phyloP scores from a whole-genome alignment of 805 yeast genomes.

The Ogataea chonburiensis region DNA sequence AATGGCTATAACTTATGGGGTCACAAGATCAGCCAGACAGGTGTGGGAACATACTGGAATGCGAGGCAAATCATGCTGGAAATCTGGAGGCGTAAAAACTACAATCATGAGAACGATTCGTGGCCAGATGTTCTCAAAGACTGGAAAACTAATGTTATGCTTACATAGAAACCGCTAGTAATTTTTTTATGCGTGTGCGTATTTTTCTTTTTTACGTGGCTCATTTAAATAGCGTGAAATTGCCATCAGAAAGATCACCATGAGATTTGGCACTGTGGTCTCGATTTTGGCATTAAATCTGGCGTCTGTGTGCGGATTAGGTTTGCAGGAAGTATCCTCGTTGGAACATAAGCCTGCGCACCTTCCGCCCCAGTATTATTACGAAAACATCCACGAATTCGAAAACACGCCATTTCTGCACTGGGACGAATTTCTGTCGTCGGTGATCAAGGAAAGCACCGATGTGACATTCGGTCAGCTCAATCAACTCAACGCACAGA shows the following conservation, averaged over 20 bases:
- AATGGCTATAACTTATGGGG: slow-evolving; percentile 73
- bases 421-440: slow-evolving; percentile 23
- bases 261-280: slow-evolving; percentile 6
- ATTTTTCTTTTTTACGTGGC: slow-evolving; percentile 10
- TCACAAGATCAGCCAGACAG: slow-evolving; percentile 55
- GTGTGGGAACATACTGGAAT: slow-evolving; percentile 82
- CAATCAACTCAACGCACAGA: slow-evolving; percentile 46
- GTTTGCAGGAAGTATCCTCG: slow-evolving; percentile 20
- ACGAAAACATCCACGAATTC: slow-evolving; percentile 32
- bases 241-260: slow-evolving; percentile 2
- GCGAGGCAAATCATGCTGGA: slow-evolving; percentile 83
- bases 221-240: slow-evolving; percentile 3
- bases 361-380: slow-evolving; percentile 26
- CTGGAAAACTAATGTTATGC: slow-evolving; percentile 84
- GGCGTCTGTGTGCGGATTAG: slow-evolving; percentile 8
- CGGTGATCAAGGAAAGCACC: slow-evolving; percentile 30
- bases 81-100: slow-evolving; percentile 74
- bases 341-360: slow-evolving; percentile 25
- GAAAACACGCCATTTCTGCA: slow-evolving; percentile 31
- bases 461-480: slow-evolving; percentile 43
- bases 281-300: neutral
- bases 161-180: slow-evolving; percentile 38
- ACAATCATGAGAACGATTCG: slow-evolving; percentile 55
- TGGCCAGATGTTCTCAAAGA: slow-evolving; percentile 81
- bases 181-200: slow-evolving; percentile 2